A percentile compares a stretch with the other conserved stretches of the same genome.
Conservation (phyloP, 257 asterid species). For the Salvia miltiorrhiza region DNA sequence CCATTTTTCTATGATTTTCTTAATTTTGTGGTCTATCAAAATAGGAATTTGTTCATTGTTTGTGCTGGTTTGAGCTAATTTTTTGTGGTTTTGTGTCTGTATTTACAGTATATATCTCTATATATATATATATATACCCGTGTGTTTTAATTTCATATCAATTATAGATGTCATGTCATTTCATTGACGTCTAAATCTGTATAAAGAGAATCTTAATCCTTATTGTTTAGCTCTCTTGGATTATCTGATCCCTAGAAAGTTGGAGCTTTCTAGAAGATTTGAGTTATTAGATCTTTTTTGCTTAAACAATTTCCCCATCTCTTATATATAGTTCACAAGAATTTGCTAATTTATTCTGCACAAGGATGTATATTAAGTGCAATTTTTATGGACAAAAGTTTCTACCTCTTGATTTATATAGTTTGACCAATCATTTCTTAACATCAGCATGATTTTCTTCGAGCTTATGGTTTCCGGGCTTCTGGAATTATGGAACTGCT, state of each 20-base stretch:
- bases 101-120: too few species aligned
- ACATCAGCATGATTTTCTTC: neutral
- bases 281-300: neutral
- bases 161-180: neutral
- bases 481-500: neutral
- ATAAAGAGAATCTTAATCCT: neutral
- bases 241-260: slow-evolving; percentile 4
- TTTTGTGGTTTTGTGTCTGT: too few species aligned
- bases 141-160: too few species aligned
- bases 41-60: slow-evolving; percentile 20
- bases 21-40: neutral
- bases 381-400: neutral
- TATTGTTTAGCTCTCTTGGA: neutral
- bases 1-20: neutral
- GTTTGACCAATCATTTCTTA: neutral
- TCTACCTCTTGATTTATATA: slow-evolving; percentile 1
- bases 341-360: neutral
- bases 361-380: slow-evolving; percentile 5
- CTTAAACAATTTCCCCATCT: neutral
- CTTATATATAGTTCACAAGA: neutral
- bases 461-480: neutral
- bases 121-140: neutral
- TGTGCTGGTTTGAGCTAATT: slow-evolving; percentile 20
- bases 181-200: neutral
- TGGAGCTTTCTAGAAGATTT: slow-evolving; percentile 4